These are phyloP conservation scores for Yamadazyma sp. DNA, from an alignment of 805 yeast species.

Conservation along the genomic window DNA sequence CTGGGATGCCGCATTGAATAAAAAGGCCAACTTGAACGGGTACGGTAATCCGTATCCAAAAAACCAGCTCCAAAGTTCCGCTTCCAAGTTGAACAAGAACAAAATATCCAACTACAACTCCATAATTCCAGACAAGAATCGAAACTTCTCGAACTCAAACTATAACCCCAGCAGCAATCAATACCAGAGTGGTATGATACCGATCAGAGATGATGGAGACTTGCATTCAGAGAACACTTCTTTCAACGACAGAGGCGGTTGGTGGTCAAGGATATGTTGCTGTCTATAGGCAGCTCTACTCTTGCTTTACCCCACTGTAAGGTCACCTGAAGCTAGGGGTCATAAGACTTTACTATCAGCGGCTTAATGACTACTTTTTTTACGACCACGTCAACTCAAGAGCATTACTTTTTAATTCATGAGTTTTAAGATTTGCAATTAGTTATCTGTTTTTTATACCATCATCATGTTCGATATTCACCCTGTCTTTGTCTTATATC, in stretches of 20 bases:
- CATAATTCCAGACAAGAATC: slow-evolving; percentile 18
- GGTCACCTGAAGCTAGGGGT: too few species aligned
- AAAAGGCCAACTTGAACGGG: slow-evolving; percentile 78
- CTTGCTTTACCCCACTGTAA: too few species aligned
- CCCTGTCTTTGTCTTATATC: not conserved
- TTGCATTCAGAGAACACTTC: slow-evolving; percentile 41
- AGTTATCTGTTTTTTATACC: not conserved
- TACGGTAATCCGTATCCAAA: slow-evolving; percentile 69
- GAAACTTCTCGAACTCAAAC: slow-evolving; percentile 16
- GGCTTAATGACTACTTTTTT: not conserved
- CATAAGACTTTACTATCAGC: too few species aligned
- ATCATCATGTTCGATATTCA: not conserved
- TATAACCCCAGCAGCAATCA: slow-evolving; percentile 10
- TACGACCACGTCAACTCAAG: not conserved
- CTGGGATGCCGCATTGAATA: slow-evolving; percentile 75
- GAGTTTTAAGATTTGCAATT: not conserved
- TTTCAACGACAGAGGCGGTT: slow-evolving; percentile 21
- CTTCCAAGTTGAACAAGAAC: slow-evolving; percentile 17
- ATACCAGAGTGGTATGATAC: slow-evolving; percentile 30
- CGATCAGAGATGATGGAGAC: slow-evolving; percentile 37
- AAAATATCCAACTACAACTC: slow-evolving; percentile 20
- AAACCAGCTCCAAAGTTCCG: slow-evolving; percentile 16
- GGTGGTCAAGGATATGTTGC: slow-evolving; percentile 15
- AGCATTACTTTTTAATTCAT: not conserved
- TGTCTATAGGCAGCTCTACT: slow-evolving; percentile 16